A percentile compares a stretch with the other conserved stretches of the same genome.
Evolutionary conservation across 2,329 filamentous ascomycete genomes (phyloP).

Genomic region (Arthrocladium fulminans): DNA sequence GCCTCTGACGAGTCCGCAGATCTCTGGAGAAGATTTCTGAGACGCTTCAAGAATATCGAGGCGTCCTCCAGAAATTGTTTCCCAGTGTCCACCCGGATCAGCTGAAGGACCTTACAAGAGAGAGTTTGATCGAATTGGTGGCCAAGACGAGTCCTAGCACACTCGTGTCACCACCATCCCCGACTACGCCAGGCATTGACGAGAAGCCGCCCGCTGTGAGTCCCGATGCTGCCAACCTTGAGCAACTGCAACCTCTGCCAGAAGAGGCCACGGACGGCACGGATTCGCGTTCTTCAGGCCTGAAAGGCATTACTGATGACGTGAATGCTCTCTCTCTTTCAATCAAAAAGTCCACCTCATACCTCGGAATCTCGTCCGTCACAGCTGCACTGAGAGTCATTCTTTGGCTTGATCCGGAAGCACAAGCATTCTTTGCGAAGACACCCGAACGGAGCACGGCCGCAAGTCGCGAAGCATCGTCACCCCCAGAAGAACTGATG

Average conservation of each 20-base stretch:
- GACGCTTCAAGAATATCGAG: conserved; percentile 56
- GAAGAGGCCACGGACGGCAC: conserved; percentile 49
- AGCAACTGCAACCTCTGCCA: conserved; percentile 61
- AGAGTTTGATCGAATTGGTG: conserved; percentile 51
- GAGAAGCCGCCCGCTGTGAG: conserved; percentile 32
- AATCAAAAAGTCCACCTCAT: conserved; percentile 55
- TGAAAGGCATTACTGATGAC: conserved; percentile 59
- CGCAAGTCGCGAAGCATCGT: conserved; percentile 29
- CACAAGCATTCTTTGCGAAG: conserved; percentile 39
- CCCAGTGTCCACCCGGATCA: conserved; percentile 48
- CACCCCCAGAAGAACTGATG: conserved; percentile 28
- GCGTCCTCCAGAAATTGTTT: conserved; percentile 54
- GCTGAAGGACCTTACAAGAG: conserved; percentile 47
- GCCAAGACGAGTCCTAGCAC: conserved; percentile 36
- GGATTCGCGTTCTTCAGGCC: conserved; percentile 36
- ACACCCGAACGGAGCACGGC: conserved; percentile 31
- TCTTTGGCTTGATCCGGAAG: conserved; percentile 45
- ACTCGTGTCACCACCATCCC: conserved; percentile 27
- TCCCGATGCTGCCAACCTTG: conserved; percentile 46
- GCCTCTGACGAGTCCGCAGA: conserved; percentile 27
- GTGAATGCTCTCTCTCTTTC: conserved; percentile 58
- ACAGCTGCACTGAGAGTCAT: conserved; percentile 67
- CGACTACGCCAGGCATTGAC: conserved; percentile 41
- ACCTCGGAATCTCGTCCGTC: conserved; percentile 65
- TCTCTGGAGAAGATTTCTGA: conserved; percentile 57